Base-by-base conservation (phyloP, 2,329 filamentous ascomycete species). In the Colletotrichum abscissum region DNA sequence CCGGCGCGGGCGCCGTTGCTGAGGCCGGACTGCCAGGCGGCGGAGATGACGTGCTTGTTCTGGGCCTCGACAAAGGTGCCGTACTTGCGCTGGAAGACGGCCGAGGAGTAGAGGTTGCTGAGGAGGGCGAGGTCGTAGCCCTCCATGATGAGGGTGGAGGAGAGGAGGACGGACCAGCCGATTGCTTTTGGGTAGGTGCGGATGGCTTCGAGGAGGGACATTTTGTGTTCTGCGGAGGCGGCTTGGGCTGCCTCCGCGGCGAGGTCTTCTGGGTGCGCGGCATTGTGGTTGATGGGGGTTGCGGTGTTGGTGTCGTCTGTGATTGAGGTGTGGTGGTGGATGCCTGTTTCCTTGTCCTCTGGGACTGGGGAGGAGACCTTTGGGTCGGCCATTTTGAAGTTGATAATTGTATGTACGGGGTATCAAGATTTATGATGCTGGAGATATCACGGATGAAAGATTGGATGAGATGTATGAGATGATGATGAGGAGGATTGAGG, bases 11-110 rank as follows among this genome's bases (percentile, higher is more conserved):
- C 86, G 19, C 87, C 89, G 69, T 90, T 90, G 7, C 84, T 86
- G 3, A 92, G 77, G 0, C 85, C 89, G 0, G 87, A 86, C 78
- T 91, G 89, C 90, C 90, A 92, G 0, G 86, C 82, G 0, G 88
- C 86, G 1, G 86, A 85, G 28, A 91, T 81, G 46, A 85, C 81
- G 68, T 87, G 88, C 33, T 82, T 83, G 1, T 80, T 82, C 3
- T 80, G 79, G 1, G 75, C 74, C 12, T 70, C 65, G 52, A 80
- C 77, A 28, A 79, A 81, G 0, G 80, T 74, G n/a, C 87, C 88
- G 72, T 85, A 90, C 74, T 83, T 87, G 74, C 81, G 69, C 74
- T 83, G 85, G 76, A 85, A 88, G 56, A 76, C 82, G 0, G 79
- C 83, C 28, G 85, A 87, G 6, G 84, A 86, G 75, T 87, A 89